Percentiles rank a stretch among this genome's conserved stretches.
These are phyloP conservation scores for Basidiobolus meristosporus DNA, from an alignment of 371 early-diverging fungal genomes.

Conservation along the genomic window DNA sequence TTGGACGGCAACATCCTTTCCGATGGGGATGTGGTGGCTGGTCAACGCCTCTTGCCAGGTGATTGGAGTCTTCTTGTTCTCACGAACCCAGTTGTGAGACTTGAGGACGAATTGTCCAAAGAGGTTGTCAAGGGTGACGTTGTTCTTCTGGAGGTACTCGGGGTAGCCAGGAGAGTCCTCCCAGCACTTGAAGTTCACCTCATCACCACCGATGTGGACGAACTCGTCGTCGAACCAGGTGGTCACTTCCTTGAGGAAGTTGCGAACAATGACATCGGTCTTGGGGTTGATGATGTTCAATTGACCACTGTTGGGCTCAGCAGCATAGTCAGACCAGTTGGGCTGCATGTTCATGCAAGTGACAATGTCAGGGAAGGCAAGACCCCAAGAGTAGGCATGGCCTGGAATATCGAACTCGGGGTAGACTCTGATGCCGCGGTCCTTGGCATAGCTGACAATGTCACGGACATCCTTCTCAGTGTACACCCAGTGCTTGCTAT, in stretches of 20 bases:
- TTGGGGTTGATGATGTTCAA: conserved; percentile 33
- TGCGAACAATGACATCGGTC: conserved; percentile 25
- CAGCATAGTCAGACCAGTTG: conserved; percentile 29
- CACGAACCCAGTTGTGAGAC: conserved; percentile 9
- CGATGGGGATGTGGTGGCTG: conserved; percentile 17
- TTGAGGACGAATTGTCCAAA: conserved; percentile 8
- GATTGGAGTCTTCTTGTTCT: conserved; percentile 21
- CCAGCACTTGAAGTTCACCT: conserved; percentile 52
- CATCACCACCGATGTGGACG: conserved; percentile 51
- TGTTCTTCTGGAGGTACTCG: conserved; percentile 11
- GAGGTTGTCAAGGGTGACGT: conserved; percentile 2
- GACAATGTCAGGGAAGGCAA: conserved; percentile 21
- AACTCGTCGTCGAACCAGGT: conserved; percentile 33
- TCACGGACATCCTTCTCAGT: conserved; percentile 25
- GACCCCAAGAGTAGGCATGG: conserved; percentile 20
- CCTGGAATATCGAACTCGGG: conserved; percentile 63
- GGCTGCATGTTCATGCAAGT: conserved; percentile 22
- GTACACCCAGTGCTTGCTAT: neutral
- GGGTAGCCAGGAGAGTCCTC: conserved; percentile 9
- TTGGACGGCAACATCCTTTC: conserved; percentile 26
- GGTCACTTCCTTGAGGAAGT: conserved; percentile 31
- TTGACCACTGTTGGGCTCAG: conserved; percentile 55
- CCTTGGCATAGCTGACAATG: conserved; percentile 35
- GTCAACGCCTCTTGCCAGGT: conserved; percentile 34
- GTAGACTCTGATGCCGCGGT: conserved; percentile 52